Evolutionary conservation across 1,284 basidiomycete genomes (phyloP).

Genomic region (Caloboletus inedulis): DNA sequence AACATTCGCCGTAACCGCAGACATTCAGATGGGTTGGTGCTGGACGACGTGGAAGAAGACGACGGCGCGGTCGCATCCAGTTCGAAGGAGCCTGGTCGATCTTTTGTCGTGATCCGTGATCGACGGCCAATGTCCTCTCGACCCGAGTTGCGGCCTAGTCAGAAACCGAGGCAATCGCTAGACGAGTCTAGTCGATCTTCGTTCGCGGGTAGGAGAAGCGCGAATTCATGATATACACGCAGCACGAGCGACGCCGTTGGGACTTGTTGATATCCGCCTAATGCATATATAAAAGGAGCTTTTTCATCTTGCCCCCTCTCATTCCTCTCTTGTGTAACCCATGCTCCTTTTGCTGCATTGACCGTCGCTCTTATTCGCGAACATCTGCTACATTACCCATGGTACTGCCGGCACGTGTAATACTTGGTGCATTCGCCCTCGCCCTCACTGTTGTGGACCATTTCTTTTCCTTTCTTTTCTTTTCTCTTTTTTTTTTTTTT

Average conservation of each 20-base stretch:
- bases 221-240: slow-evolving; percentile 19
- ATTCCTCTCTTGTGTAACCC: slow-evolving; percentile 12
- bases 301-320: slow-evolving; percentile 1
- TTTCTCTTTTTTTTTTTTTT: slow-evolving; percentile 3
- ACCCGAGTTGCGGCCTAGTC: slow-evolving; percentile 22
- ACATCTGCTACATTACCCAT: slow-evolving; percentile 25
- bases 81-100: slow-evolving; percentile 38
- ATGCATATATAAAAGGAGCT: slow-evolving; percentile 13
- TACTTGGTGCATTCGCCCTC: slow-evolving; percentile 28
- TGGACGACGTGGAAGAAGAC: slow-evolving; percentile 32
- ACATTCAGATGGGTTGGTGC: slow-evolving; percentile 51
- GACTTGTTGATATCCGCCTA: slow-evolving; percentile 16
- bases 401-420: slow-evolving; percentile 30
- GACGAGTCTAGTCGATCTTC: slow-evolving; percentile 32
- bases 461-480: not conserved
- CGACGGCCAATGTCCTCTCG: slow-evolving; percentile 39
- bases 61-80: slow-evolving; percentile 34
- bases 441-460: slow-evolving; percentile 20
- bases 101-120: slow-evolving; percentile 70
- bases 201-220: slow-evolving; percentile 35
- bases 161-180: slow-evolving; percentile 30
- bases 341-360: slow-evolving; percentile 21
- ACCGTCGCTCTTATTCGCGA: slow-evolving; percentile 14
- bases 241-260: not conserved
- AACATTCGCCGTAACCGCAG: slow-evolving; percentile 57